phyloP scores from a whole-genome alignment of 2,329 filamentous ascomycete species.

The Penicillium sp. region DNA sequence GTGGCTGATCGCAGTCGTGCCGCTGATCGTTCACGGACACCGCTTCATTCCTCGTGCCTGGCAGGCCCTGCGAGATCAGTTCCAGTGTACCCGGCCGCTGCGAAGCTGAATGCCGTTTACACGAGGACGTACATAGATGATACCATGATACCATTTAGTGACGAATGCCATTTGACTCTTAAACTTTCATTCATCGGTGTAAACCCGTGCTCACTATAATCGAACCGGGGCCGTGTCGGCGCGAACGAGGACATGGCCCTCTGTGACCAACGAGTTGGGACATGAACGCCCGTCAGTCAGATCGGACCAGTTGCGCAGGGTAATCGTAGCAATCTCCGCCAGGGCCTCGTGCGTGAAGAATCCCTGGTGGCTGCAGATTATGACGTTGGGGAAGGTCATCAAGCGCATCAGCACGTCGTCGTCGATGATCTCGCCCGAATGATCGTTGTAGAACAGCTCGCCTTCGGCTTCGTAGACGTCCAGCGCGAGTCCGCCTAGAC shows the following conservation, averaged over 20 bases:
- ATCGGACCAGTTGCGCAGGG: conserved; percentile 54
- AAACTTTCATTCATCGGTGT: background rate
- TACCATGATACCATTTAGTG: background rate
- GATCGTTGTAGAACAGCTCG: conserved; percentile 63
- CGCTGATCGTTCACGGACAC: conserved; percentile 37
- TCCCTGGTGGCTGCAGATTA: conserved; percentile 67
- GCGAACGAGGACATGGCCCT: conserved; percentile 28
- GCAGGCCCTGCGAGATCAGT: conserved; percentile 17
- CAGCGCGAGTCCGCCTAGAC: conserved; percentile 61
- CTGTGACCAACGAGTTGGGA: conserved; percentile 30
- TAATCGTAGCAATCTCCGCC: conserved; percentile 61
- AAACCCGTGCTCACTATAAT: conserved; percentile 14
- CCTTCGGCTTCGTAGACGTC: conserved; percentile 67
- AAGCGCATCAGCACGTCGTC: conserved; percentile 66
- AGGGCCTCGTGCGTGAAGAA: conserved; percentile 68
- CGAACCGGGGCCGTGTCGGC: conserved; percentile 30
- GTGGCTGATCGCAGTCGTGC: conserved; percentile 40
- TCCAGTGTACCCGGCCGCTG: conserved; percentile 13
- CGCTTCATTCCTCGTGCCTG: conserved; percentile 23
- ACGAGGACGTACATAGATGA: background rate
- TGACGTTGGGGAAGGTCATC: conserved; percentile 66
- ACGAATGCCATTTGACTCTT: background rate
- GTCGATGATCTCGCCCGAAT: conserved; percentile 63
- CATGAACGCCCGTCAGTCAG: conserved; percentile 27
- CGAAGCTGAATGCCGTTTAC: conserved; percentile 3